Conservation (phyloP, 2,329 filamentous ascomycete genomes). For the Parasarocladium wereldwijsianum region DNA sequence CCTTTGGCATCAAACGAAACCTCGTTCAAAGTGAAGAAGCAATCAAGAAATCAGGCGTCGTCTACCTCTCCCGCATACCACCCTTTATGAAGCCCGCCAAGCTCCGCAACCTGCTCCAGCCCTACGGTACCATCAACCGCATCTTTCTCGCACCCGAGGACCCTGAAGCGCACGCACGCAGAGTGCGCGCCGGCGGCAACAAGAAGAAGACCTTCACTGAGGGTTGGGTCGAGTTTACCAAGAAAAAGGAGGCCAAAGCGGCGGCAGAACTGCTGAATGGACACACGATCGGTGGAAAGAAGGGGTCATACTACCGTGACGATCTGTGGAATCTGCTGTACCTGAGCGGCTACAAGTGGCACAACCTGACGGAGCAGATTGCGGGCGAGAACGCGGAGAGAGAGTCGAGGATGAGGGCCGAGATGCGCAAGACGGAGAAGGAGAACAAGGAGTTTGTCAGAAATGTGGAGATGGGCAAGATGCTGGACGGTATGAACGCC, state of each 20-base stretch:
- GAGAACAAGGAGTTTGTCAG: slow-evolving; percentile 73
- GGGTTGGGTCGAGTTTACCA: slow-evolving; percentile 73
- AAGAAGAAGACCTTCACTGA: slow-evolving; percentile 72
- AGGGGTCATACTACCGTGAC: slow-evolving; percentile 69
- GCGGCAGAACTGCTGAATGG: slow-evolving; percentile 65
- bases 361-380: slow-evolving; percentile 61
- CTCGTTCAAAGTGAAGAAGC: slow-evolving; percentile 49
- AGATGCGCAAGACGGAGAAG: slow-evolving; percentile 59
- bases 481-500: slow-evolving; percentile 59
- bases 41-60: slow-evolving; percentile 60
- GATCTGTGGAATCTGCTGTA: slow-evolving; percentile 80
- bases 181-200: slow-evolving; percentile 62
- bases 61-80: slow-evolving; percentile 72
- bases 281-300: slow-evolving; percentile 68
- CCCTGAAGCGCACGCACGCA: slow-evolving; percentile 46
- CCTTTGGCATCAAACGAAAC: slow-evolving; percentile 50
- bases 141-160: slow-evolving; percentile 72
- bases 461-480: slow-evolving; percentile 69
- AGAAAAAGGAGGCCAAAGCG: slow-evolving; percentile 64
- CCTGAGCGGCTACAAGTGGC: slow-evolving; percentile 74
- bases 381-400: slow-evolving; percentile 69
- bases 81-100: slow-evolving; percentile 81
- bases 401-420: slow-evolving; percentile 58
- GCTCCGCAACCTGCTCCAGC: slow-evolving; percentile 57
- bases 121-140: slow-evolving; percentile 62